phyloP scores from a whole-genome alignment of 1,139 yeast species.

The Blastobotrys persicus region DNA sequence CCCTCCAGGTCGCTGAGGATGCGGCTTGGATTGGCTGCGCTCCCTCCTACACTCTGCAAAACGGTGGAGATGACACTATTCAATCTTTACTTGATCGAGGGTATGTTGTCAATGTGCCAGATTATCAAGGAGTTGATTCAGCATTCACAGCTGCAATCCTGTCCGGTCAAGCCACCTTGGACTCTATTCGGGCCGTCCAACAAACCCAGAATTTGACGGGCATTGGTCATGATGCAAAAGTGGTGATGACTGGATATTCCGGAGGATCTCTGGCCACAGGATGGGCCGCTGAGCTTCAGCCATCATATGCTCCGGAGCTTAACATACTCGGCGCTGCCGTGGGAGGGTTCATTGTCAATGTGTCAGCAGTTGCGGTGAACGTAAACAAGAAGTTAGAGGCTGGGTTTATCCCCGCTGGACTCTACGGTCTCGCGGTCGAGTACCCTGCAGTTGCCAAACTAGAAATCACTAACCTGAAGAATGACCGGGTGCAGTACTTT shows the following conservation, averaged over 20 bases:
- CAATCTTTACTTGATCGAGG: slow-evolving; percentile 24
- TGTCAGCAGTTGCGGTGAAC: slow-evolving; percentile 21
- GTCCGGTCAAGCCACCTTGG: slow-evolving; percentile 26
- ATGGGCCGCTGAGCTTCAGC: slow-evolving; percentile 34
- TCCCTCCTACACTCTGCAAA: slow-evolving; percentile 29
- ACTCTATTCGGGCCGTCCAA: slow-evolving; percentile 29
- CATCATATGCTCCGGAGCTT: slow-evolving; percentile 33
- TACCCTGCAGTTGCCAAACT: slow-evolving; percentile 25
- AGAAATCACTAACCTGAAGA: slow-evolving; percentile 16
- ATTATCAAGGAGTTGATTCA: slow-evolving; percentile 25
- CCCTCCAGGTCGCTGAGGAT: slow-evolving; percentile 34
- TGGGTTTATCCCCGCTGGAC: slow-evolving; percentile 33
- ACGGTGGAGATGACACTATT: slow-evolving; percentile 15
- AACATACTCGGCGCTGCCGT: slow-evolving; percentile 29
- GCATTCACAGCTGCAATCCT: slow-evolving; percentile 27
- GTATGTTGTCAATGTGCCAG: slow-evolving; percentile 25
- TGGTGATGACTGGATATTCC: slow-evolving; percentile 34
- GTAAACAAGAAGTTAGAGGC: slow-evolving; percentile 26
- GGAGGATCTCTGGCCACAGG: slow-evolving; percentile 35
- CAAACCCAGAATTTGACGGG: slow-evolving; percentile 19
- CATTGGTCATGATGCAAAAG: slow-evolving; percentile 17
- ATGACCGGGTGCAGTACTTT: slow-evolving; percentile 14
- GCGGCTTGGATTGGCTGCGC: slow-evolving; percentile 30
- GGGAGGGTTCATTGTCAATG: slow-evolving; percentile 31
- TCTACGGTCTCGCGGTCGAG: slow-evolving; percentile 32